phyloP scores from a whole-genome alignment of 108 stramenopile genomes.

The Seminavis robusta region DNA sequence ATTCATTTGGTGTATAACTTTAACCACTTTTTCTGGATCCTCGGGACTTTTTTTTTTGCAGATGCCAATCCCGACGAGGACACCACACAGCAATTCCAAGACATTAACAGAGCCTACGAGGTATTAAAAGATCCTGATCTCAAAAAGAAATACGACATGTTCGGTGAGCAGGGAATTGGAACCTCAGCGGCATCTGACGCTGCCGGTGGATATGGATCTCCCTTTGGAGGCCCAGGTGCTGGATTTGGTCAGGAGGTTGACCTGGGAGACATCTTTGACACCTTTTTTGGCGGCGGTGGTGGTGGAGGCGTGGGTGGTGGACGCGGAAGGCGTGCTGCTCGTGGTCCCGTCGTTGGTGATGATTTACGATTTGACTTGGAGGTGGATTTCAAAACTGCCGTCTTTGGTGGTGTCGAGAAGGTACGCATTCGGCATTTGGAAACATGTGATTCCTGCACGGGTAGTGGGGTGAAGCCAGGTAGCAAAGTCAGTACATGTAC shows the following conservation, averaged over 20 bases:
- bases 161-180: slow-evolving; percentile 78
- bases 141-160: slow-evolving; percentile 86
- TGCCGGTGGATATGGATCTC: slow-evolving; percentile 14
- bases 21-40: no score
- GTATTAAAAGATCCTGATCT: slow-evolving; percentile 85
- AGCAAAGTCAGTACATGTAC: slow-evolving; percentile 71
- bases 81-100: slow-evolving; percentile 75
- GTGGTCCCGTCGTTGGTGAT: slow-evolving; percentile 82
- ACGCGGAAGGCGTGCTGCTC: slow-evolving; percentile 37
- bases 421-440: slow-evolving; percentile 93
- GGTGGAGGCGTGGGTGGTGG: slow-evolving; percentile 56
- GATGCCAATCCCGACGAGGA: slow-evolving; percentile 79
- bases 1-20: no score
- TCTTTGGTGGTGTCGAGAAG: slow-evolving; percentile 96
- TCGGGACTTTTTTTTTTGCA: slow-evolving; percentile 16
- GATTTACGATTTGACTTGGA: slow-evolving; percentile 91
- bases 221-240: slow-evolving; percentile 60
- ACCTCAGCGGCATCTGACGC: slow-evolving; percentile 53
- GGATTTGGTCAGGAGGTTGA: slow-evolving; percentile 90
- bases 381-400: slow-evolving; percentile 92
- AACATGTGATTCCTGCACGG: slow-evolving; percentile 84
- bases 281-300: slow-evolving; percentile 83
- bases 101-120: slow-evolving; percentile 90
- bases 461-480: slow-evolving; percentile 90
- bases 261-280: slow-evolving; percentile 94